Conservation (phyloP, 768 basidiomycete genomes). For the Xanthoconium stramineum region DNA sequence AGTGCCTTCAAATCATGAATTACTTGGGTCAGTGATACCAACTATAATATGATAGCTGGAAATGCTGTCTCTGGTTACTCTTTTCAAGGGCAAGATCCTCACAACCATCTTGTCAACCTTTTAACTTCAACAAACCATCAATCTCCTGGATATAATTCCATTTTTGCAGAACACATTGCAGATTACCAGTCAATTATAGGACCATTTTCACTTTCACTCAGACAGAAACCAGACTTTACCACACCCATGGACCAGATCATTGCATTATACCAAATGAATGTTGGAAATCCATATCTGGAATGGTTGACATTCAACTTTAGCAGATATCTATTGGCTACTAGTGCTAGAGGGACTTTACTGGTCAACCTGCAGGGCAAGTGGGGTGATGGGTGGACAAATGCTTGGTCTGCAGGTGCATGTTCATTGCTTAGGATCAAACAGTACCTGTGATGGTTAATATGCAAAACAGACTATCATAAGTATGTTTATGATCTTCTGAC, state of each 20-base stretch:
- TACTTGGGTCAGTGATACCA: conserved; percentile 70
- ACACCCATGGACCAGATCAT: conserved; percentile 58
- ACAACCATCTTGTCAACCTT: conserved; percentile 39
- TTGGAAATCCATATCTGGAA: conserved; percentile 64
- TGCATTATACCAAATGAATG: conserved; percentile 47
- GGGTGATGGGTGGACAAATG: conserved; percentile 50
- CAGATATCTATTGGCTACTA: conserved; percentile 60
- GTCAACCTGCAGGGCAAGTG: conserved; percentile 76
- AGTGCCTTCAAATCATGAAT: conserved; percentile 56
- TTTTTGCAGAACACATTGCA: conserved; percentile 47
- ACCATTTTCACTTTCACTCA: conserved; percentile 56
- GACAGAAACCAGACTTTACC: conserved; percentile 50
- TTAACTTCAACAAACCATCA: conserved; percentile 29
- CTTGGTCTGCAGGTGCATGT: conserved; percentile 61
- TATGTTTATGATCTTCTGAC: not conserved
- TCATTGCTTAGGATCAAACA: not conserved
- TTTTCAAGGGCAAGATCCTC: conserved; percentile 64
- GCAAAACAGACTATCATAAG: conserved; percentile 44
- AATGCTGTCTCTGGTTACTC: conserved; percentile 52
- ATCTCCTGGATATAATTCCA: conserved; percentile 33
- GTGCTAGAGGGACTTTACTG: conserved; percentile 60
- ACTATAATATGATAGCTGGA: conserved; percentile 64
- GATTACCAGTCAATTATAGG: conserved; percentile 47
- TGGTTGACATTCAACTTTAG: conserved; percentile 75
- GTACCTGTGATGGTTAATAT: not conserved